Conservation (phyloP, 2,329 filamentous ascomycete species). For the Erysiphe neolycopersici region DNA sequence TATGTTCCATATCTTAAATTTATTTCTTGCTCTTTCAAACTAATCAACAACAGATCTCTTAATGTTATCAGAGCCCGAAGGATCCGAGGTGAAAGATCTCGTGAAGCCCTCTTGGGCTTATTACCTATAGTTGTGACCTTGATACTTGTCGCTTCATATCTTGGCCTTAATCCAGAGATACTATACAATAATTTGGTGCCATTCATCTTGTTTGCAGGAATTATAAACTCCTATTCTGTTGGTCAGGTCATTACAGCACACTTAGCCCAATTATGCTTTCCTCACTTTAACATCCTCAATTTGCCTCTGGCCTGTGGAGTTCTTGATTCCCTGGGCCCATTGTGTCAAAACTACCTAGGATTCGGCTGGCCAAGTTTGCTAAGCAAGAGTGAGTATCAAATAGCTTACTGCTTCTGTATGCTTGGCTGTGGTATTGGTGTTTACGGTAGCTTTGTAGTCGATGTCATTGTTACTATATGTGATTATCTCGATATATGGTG, state of each 20-base stretch:
- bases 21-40: background rate
- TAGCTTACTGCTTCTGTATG: constrained; percentile 73
- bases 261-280: constrained; percentile 65
- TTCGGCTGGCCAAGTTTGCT: constrained; percentile 53
- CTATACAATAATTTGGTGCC: constrained; percentile 63
- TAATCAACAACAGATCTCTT: constrained; percentile 24
- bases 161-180: constrained; percentile 65
- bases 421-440: constrained; percentile 63
- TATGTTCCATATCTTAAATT: constrained; percentile 4
- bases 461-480: constrained; percentile 93
- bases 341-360: constrained; percentile 26
- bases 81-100: constrained; percentile 41
- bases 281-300: constrained; percentile 66
- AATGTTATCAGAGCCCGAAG: constrained; percentile 69
- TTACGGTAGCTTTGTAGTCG: constrained; percentile 89
- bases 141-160: constrained; percentile 49
- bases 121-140: constrained; percentile 57
- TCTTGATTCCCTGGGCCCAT: constrained; percentile 51
- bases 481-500: constrained; percentile 98
- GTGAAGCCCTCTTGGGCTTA: constrained; percentile 57
- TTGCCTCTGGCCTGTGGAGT: constrained; percentile 56
- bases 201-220: constrained; percentile 65
- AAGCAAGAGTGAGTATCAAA: constrained; percentile 57
- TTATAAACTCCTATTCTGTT: constrained; percentile 85
- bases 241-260: constrained; percentile 92